These are phyloP conservation scores for Nakazawaea wyomingensis DNA, from an alignment of 805 yeast species.

Conservation along the genomic window DNA sequence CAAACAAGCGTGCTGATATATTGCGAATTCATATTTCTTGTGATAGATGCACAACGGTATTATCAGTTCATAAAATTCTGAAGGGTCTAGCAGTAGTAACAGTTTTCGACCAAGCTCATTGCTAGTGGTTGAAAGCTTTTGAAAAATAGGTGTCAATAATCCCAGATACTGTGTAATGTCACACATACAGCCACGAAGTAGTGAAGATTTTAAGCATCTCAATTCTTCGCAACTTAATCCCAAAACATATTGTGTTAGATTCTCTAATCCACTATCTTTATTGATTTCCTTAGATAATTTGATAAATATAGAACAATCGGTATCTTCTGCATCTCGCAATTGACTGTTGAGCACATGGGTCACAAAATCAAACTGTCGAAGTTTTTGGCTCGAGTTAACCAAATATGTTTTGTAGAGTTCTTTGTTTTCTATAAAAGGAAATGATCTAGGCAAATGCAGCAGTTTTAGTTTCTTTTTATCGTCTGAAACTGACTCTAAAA, in stretches of 20 bases:
- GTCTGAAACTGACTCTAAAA: not conserved
- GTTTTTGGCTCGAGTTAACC: not conserved
- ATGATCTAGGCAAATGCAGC: not conserved
- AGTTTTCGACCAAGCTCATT: not conserved
- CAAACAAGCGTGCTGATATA: slow-evolving; percentile 3
- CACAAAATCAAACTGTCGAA: not conserved
- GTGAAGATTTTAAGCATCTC: not conserved
- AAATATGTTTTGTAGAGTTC: not conserved
- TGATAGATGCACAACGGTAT: not conserved
- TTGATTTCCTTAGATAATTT: not conserved
- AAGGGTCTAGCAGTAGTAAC: not conserved
- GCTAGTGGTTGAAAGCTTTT: not conserved
- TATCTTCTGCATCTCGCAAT: not conserved
- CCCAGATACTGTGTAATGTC: not conserved
- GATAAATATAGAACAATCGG: not conserved
- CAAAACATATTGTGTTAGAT: not conserved
- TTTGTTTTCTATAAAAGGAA: not conserved
- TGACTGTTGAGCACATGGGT: not conserved
- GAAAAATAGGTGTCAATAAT: not conserved
- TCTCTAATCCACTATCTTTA: not conserved
- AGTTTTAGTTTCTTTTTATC: not conserved
- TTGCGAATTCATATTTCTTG: not conserved
- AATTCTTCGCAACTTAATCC: not conserved
- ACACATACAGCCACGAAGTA: not conserved
- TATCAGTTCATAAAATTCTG: slow-evolving; percentile 2